A percentile compares a stretch with the other conserved stretches of the same genome.
These are phyloP conservation scores for Arthrocladium fulminans DNA, from an alignment of 2,329 filamentous ascomycete species.

Conservation along the genomic window DNA sequence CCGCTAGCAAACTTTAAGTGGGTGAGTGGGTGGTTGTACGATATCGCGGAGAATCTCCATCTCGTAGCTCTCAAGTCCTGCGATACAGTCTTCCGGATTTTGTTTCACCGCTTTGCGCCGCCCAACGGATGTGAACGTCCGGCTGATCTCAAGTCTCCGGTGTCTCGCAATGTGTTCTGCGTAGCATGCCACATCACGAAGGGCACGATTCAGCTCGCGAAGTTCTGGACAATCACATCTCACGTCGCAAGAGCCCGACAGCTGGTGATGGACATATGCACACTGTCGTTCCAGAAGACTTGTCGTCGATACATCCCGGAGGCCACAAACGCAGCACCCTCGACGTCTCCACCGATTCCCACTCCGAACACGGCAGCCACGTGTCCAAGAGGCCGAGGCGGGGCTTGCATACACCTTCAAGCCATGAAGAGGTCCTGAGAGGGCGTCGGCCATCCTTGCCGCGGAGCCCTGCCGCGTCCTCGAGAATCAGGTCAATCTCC, in stretches of 20 bases:
- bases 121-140: no score
- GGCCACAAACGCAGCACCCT: slow-evolving; percentile 3
- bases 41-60: no score
- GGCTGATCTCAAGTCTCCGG: no score
- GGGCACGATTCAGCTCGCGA: slow-evolving; percentile 5
- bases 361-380: neutral
- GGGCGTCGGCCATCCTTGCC: slow-evolving; percentile 1
- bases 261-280: neutral
- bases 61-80: no score
- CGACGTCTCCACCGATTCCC: neutral
- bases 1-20: no score
- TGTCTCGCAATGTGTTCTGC: neutral
- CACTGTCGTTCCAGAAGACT: neutral
- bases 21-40: no score
- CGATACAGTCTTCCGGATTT: no score
- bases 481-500: neutral
- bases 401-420: neutral
- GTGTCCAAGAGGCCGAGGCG: slow-evolving; percentile 2
- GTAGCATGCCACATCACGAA: slow-evolving; percentile 4
- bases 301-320: neutral
- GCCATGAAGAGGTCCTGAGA: slow-evolving; percentile 10
- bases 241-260: neutral
- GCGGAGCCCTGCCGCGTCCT: neutral
- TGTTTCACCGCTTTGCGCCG: no score
- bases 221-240: slow-evolving; percentile 2